Conservation (phyloP, 768 basidiomycete genomes). For the Podaxis rugospora region DNA sequence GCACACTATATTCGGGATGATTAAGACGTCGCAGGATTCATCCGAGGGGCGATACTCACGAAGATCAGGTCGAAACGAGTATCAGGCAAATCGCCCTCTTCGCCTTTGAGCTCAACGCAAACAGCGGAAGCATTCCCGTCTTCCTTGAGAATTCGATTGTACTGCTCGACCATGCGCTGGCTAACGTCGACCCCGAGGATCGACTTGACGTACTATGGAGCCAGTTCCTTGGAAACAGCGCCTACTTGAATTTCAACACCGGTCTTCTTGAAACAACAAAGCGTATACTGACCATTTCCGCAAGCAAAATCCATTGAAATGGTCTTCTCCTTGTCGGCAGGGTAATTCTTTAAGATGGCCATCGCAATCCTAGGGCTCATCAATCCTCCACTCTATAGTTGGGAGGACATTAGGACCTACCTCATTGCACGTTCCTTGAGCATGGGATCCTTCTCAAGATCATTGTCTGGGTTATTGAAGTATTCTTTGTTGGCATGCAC, state of each 20-base stretch:
- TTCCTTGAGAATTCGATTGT: conserved; percentile 39
- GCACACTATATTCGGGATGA: conserved; percentile 38
- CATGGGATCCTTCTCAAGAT: background rate
- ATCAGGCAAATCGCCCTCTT: background rate
- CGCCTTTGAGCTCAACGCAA: conserved; percentile 38
- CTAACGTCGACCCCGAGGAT: conserved; percentile 70
- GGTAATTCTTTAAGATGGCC: background rate
- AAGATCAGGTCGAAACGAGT: background rate
- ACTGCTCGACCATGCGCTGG: conserved; percentile 56
- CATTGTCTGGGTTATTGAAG: background rate
- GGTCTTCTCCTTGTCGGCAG: conserved; percentile 17
- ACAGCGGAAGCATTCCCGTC: conserved; percentile 61
- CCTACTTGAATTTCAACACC: background rate
- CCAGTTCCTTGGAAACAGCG: conserved; percentile 33
- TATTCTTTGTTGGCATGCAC: background rate
- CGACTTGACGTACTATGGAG: conserved; percentile 46
- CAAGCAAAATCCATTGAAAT: background rate
- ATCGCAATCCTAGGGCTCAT: background rate
- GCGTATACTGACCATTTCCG: background rate
- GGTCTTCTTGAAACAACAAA: background rate
- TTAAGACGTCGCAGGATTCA: background rate
- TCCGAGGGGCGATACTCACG: background rate
- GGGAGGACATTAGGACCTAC: background rate
- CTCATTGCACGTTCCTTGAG: background rate
- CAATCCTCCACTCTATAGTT: background rate